Percentiles rank a stretch among this genome's conserved stretches.
These are phyloP conservation scores for Murraya koenigii DNA, from an alignment of 345 rosid species.

Conservation along the genomic window DNA sequence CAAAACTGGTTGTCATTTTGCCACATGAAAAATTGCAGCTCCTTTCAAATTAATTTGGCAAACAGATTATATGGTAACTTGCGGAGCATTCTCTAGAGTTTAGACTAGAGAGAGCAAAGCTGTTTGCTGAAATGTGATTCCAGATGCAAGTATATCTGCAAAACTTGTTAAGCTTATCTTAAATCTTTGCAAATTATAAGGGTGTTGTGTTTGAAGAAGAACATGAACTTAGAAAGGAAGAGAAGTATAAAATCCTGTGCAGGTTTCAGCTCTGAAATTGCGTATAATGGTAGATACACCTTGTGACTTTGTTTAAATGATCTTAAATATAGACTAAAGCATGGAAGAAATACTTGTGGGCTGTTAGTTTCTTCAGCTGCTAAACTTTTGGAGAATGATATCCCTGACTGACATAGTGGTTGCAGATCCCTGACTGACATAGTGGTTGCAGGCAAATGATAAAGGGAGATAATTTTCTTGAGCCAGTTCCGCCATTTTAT, in stretches of 20 bases:
- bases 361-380: no score
- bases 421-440: background rate
- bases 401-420: no score
- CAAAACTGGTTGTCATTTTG: background rate
- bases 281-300: background rate
- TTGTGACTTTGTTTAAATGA: background rate
- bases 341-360: no score
- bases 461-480: conserved; percentile 31
- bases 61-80: background rate
- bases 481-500: conserved; percentile 40
- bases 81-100: background rate
- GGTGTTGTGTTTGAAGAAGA: background rate
- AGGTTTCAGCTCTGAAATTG: background rate
- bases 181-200: background rate
- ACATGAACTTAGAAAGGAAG: background rate
- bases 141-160: background rate
- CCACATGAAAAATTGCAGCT: background rate
- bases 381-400: no score
- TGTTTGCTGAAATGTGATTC: background rate
- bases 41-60: background rate
- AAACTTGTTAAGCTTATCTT: background rate
- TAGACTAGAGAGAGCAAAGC: background rate
- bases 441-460: conserved; percentile 22
- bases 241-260: background rate
- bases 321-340: background rate